Base-by-base conservation (phyloP, 192 early-diverging fungal genomes). In the Phlyctochytrium bullatum region DNA sequence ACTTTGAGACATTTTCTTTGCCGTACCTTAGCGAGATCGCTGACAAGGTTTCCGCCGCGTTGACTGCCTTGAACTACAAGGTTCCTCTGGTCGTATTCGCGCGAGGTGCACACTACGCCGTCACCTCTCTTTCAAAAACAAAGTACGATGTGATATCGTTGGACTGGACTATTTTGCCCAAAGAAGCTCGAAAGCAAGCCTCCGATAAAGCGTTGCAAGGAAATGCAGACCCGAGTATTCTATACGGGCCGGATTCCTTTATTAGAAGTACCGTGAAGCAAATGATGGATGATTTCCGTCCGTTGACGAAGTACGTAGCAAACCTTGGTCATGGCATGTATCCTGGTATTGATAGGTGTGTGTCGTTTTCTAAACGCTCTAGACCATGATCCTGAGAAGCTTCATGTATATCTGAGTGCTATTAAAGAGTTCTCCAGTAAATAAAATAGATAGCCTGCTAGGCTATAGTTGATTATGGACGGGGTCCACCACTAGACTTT, bases 291-390 rank as follows among this genome's bases (percentile, higher is more conserved):
- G 83, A 67, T 30, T 97, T 98, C 78, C 92, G 93, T 34, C 80
- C 74, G 31, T 67, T 33, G 40, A 52, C 70, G 32, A 79, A 82
- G 54, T 93, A 95, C 64, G 95, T 99, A 76, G 97, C 89, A 34
- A 99, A 99, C 69, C 76, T 99, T 56, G 97, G 97, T 30, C 97
- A 99, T 76, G 97, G 97, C 14, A 95, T 97, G 86, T 84, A 93
- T 69, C 97, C 95, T 16, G 83, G 80, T 73, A 73, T 31, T 40
- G 29, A 33, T 68, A 32, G 17, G 17, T 12, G 10, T 34, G 59
- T 59, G 34, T 12, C 3, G 24, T 6, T 28, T 32, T 24, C 20
- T 50, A 52, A 51, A 23, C n/a, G 33, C 16, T 2, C 23, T 64
- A 62, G 83, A 85, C 68, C 80, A 83, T 57, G 79, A 83, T 54